Conservation (phyloP, 768 basidiomycete genomes). For the Tephrocybe sp. region DNA sequence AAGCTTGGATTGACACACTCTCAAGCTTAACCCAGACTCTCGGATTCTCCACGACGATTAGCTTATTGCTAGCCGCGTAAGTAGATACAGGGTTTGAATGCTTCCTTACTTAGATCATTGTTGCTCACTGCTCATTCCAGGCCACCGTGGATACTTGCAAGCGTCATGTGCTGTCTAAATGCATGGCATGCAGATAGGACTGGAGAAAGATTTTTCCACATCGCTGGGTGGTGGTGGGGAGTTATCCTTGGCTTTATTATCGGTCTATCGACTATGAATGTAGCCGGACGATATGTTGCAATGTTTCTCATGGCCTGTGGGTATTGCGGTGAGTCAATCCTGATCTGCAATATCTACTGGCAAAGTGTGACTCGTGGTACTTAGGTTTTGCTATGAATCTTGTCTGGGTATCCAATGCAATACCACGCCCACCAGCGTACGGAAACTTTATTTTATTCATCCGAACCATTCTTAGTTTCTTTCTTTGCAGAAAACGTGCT, state of each 20-base stretch:
- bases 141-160: slow-evolving; percentile 63
- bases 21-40: slow-evolving; percentile 56
- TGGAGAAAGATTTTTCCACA: slow-evolving; percentile 68
- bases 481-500: slow-evolving; percentile 39
- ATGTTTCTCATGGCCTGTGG: slow-evolving; percentile 66
- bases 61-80: slow-evolving; percentile 61
- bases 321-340: slow-evolving; percentile 33
- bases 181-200: slow-evolving; percentile 61
- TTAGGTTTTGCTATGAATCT: slow-evolving; percentile 45
- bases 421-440: slow-evolving; percentile 62
- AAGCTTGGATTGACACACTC: not conserved
- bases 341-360: not conserved
- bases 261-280: slow-evolving; percentile 49
- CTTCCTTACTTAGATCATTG: not conserved
- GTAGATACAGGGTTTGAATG: no score
- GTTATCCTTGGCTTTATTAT: slow-evolving; percentile 64
- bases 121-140: slow-evolving; percentile 26
- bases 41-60: slow-evolving; percentile 59
- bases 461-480: not conserved
- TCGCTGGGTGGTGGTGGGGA: slow-evolving; percentile 56
- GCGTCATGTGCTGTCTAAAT: slow-evolving; percentile 47
- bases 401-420: slow-evolving; percentile 63
- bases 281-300: slow-evolving; percentile 57
- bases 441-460: not conserved
- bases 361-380: not conserved